A percentile compares a stretch with the other conserved stretches of the same genome.
These are phyloP conservation scores for Cladosporium sp. DNA, from an alignment of 2,329 filamentous ascomycete species.

Conservation along the genomic window DNA sequence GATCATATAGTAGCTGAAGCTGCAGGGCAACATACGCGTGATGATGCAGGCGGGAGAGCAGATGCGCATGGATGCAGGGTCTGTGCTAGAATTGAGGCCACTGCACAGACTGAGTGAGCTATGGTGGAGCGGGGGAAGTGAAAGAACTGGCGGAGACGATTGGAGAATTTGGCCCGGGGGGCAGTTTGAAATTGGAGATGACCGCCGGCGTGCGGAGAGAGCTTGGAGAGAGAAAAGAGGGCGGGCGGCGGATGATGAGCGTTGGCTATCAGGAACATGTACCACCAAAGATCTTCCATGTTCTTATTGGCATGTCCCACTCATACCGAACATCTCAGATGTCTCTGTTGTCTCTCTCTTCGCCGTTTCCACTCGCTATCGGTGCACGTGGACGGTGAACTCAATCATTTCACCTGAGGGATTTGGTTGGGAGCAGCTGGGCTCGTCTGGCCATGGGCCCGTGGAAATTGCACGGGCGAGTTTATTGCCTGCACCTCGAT, in stretches of 20 bases:
- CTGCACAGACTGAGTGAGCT: neutral
- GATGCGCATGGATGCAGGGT: conserved; percentile 9
- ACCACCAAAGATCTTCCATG: neutral
- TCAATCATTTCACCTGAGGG: neutral
- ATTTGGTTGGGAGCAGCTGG: conserved; percentile 9
- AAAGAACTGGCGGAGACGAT: conserved; percentile 3
- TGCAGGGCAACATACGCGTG: conserved; percentile 7
- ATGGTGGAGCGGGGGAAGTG: neutral
- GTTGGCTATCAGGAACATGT: conserved; percentile 3
- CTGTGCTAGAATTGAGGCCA: conserved; percentile 8
- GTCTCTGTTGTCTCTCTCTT: neutral
- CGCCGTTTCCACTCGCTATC: too few species aligned
- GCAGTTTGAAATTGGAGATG: neutral
- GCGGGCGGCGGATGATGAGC: too few species aligned
- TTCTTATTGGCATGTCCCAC: neutral
- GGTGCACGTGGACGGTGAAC: conserved; percentile 9
- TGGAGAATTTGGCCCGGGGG: neutral
- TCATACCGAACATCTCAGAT: conserved; percentile 2
- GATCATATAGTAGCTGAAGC: neutral
- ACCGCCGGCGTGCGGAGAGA: neutral
- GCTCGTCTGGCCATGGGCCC: neutral
- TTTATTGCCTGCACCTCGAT: neutral
- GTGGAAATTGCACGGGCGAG: conserved; percentile 7
- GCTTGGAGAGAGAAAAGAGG: too few species aligned
- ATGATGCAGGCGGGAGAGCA: conserved; percentile 3